Percentiles rank a stretch among this genome's conserved stretches.
These are phyloP conservation scores for Apophysomyces elegans DNA, from an alignment of 371 early-diverging fungal genomes.

Conservation along the genomic window DNA sequence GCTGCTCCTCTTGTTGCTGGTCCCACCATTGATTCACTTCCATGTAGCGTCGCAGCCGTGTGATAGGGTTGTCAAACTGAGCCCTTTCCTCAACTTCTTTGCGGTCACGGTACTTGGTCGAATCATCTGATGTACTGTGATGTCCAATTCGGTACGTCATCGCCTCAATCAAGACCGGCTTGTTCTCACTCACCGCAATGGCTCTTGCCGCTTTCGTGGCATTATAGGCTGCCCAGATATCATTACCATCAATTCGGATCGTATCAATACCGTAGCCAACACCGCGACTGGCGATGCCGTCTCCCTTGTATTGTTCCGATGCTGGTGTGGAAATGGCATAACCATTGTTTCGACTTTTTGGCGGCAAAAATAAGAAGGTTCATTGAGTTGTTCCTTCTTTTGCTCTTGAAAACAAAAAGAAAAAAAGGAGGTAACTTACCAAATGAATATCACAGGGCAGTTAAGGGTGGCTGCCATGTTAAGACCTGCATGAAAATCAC, in stretches of 20 bases:
- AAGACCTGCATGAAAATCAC: constrained; percentile 97
- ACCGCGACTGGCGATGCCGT: constrained; percentile 94
- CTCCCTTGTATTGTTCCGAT: constrained; percentile 95
- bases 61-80: constrained; percentile 85
- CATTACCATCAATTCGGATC: constrained; percentile 97
- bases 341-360: constrained; percentile 92
- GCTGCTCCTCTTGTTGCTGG: constrained; percentile 72
- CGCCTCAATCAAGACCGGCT: constrained; percentile 95
- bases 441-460: constrained; percentile 93
- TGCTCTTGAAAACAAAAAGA: too few species aligned
- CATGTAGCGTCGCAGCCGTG: constrained; percentile 89
- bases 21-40: constrained; percentile 88
- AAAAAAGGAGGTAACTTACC: constrained; percentile 51
- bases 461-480: constrained; percentile 96
- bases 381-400: too few species aligned
- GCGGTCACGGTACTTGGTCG: constrained; percentile 83
- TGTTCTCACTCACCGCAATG: constrained; percentile 77
- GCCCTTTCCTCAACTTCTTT: constrained; percentile 89
- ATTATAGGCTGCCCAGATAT: constrained; percentile 95
- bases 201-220: constrained; percentile 86
- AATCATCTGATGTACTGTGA: constrained; percentile 98
- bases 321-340: constrained; percentile 98
- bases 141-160: constrained; percentile 97
- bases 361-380: too few species aligned
- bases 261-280: constrained; percentile 98